Percentiles rank a stretch among this genome's conserved stretches.
These are phyloP conservation scores for Actinidia chinensis DNA, from an alignment of 179 eudicot genomes.

Conservation along the genomic window DNA sequence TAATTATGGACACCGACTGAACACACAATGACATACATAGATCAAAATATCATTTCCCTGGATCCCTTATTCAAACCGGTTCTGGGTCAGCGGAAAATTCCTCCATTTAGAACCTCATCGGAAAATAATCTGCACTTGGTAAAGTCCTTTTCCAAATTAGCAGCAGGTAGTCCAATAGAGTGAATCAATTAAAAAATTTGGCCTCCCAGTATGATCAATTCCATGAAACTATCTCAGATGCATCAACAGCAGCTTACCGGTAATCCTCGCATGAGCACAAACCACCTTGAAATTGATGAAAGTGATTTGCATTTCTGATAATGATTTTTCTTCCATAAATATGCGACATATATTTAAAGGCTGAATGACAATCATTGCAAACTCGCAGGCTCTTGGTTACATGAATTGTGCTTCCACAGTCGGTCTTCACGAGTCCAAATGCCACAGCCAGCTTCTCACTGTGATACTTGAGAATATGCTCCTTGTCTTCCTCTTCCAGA, in stretches of 20 bases:
- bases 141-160: not conserved
- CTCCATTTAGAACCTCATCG: not conserved
- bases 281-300: slow-evolving; percentile 30
- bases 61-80: slow-evolving; percentile 5
- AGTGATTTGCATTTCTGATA: slow-evolving; percentile 27
- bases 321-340: slow-evolving; percentile 23
- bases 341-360: slow-evolving; percentile 24
- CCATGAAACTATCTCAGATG: not conserved
- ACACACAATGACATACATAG: not conserved
- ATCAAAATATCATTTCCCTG: not conserved
- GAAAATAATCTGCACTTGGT: not conserved
- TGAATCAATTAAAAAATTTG: not conserved
- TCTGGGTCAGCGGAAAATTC: not conserved
- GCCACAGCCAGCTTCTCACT: slow-evolving; percentile 33
- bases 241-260: slow-evolving; percentile 16
- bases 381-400: slow-evolving; percentile 30
- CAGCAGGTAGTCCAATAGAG: not conserved
- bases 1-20: not conserved
- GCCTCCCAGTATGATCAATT: not conserved
- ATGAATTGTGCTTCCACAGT: slow-evolving; percentile 1
- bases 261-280: slow-evolving; percentile 30
- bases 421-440: slow-evolving; percentile 24
- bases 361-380: slow-evolving; percentile 31
- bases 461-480: slow-evolving; percentile 24
- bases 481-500: slow-evolving; percentile 29